Evolutionary conservation across 805 yeast genomes (phyloP), one percentile per base, ranked within the genome.

Genomic region (Candida railenensis): DNA sequence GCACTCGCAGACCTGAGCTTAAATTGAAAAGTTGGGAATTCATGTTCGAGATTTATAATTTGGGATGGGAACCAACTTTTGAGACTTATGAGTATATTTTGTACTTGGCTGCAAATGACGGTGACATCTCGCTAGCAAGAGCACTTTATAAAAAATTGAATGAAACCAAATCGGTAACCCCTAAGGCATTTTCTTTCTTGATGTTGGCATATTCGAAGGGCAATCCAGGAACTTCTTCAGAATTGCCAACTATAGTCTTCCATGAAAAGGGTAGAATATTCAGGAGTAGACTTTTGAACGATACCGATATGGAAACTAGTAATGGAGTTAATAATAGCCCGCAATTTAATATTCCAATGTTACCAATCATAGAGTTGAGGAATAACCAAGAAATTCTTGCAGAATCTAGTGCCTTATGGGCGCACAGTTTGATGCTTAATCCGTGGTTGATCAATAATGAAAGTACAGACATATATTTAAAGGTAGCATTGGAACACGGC

Each of bases 321-420:
- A 47, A 3, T 49, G 53, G 2, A 16, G 14, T 7, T 38, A 40
- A 11, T 19, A 39, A 8, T 36, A 39, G 15, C 43, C 32, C 44
- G 43, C 3, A 44, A 46, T 12, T 48, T 48, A 4, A 34, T 34
- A 7, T 89, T 2, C 97, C 97, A 2, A 79, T 92, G 47, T 66
- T 92, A 37, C 91, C 96, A 1, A 58, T 80, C 1, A 54, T 70
- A 0, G 69, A 71, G 7, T 58, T 87, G 7, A 54, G 55, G 1
- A 50, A 67, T 2, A 50, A 69, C 3, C 49, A 54, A 19, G 76
- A 81, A 50, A 65, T 88, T 1, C 45, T 86, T 37, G 82, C 85
- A 0, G 98, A 92, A 63, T 81, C 92, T 0, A 75, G 81, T 48
- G 97, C 97, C 0, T 48, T 92, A 4, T 80, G 95, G 83, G 75